Base-by-base conservation (phyloP, 2,329 filamentous ascomycete genomes). In the Apiospora saccharicola region DNA sequence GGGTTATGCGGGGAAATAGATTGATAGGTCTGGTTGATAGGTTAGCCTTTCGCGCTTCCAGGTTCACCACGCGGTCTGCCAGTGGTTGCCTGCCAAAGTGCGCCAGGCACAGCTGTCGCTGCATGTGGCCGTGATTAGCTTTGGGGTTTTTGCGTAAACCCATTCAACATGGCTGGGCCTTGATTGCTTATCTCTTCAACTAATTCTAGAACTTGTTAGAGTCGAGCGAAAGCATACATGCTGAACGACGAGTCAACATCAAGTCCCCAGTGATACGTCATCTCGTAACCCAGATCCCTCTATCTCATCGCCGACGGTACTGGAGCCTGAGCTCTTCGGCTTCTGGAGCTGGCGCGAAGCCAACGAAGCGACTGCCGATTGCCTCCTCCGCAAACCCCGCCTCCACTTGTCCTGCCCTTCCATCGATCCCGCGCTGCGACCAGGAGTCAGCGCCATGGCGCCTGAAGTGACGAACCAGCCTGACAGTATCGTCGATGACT, bases 401-500 rank as follows among this genome's bases (percentile, higher is more conserved):
- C 53, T 61, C 53, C 26, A 34, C 22, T 10, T 7, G 26, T 37
- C 53, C 53, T 26, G 2, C 34, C 14, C 10, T 8, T 34, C 26
- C 53, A 22, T 61, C 16, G 37, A 37, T 12, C 30, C 53, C 1
- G 8, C 53, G 53, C 30, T 61, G 24, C 49, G 49, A 37, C 53
- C 16, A 30, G 53, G 53, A 22, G 34, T 34, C 30, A 22, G 30
- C 57, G 22, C 30, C 34, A 64, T 64, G 57, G 34, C 34, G 34
- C 34, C 57, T 22, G 22, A 41, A 30, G 37, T 30, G 34, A 22
- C 68, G 34, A 57, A 41, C 13, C 46, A 26, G 34, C 30, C 47
- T 10, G 49, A 47, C 8, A 37, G n/a, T 43, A 74, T 78, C n/a
- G 67, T 74, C 1, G 77, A 79, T 16, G 78, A 76, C 41, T 80